phyloP scores from a whole-genome alignment of 2,329 filamentous ascomycete species.

The Trichophyton mentagrophytes region DNA sequence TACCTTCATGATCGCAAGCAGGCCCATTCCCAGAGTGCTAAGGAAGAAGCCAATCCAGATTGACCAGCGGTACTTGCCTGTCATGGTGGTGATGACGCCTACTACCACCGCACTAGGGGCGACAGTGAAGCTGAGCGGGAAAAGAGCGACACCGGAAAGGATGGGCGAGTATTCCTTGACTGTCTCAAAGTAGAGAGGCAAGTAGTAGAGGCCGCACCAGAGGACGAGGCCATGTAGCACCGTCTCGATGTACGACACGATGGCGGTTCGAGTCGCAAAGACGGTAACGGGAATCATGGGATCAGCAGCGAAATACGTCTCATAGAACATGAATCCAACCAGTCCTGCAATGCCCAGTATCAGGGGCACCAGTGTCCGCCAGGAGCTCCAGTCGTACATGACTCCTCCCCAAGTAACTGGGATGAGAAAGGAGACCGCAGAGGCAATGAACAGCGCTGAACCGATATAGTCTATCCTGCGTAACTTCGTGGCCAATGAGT shows the following conservation, averaged over 20 bases:
- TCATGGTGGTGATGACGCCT: conserved; percentile 36
- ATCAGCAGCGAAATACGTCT: conserved; percentile 39
- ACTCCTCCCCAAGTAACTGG: conserved; percentile 54
- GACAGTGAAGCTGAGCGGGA: conserved; percentile 51
- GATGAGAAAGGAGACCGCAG: conserved; percentile 47
- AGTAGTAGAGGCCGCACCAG: conserved; percentile 44
- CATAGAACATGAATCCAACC: conserved; percentile 42
- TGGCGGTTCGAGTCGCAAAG: conserved; percentile 36
- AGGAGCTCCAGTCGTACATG: conserved; percentile 52
- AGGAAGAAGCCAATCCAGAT: conserved; percentile 51
- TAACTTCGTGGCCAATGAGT: conserved; percentile 38
- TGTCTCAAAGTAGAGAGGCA: conserved; percentile 33
- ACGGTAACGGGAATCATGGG: conserved; percentile 38
- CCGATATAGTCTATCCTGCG: conserved; percentile 52
- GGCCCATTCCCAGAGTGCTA: conserved; percentile 47
- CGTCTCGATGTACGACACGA: conserved; percentile 41
- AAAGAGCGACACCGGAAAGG: conserved; percentile 42
- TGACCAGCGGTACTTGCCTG: conserved; percentile 48
- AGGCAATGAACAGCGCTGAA: conserved; percentile 47
- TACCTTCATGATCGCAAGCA: conserved; percentile 21
- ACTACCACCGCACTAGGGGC: conserved; percentile 47
- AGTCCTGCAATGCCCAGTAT: conserved; percentile 43
- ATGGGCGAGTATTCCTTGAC: conserved; percentile 44
- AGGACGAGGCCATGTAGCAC: conserved; percentile 42
- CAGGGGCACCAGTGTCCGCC: conserved; percentile 50